These are phyloP conservation scores for Rhodocollybia butyracea DNA, from an alignment of 768 basidiomycete genomes.

Conservation along the genomic window DNA sequence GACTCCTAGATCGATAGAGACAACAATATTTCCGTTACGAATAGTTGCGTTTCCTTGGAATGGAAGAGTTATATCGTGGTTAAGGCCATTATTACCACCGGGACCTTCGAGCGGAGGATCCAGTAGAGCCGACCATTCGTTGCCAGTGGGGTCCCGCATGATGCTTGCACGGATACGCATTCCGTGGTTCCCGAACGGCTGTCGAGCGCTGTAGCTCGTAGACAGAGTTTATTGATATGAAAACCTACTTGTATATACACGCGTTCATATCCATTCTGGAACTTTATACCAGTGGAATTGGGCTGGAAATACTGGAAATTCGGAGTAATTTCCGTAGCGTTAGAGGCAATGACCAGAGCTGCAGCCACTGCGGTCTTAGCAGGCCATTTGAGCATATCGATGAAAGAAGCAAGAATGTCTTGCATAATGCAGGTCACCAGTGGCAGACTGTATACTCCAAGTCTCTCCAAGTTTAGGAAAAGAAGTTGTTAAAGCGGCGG, in stretches of 20 bases:
- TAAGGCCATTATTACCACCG: conserved; percentile 24
- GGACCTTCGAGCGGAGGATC: conserved; percentile 35
- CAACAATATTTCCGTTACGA: conserved; percentile 30
- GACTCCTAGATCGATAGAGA: conserved; percentile 20
- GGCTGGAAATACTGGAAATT: conserved; percentile 5
- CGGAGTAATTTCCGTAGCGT: background rate
- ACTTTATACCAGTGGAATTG: conserved; percentile 28
- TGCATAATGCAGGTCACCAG: no score
- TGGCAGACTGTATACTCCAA: no score
- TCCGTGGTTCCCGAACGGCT: conserved; percentile 35
- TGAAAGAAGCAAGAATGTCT: background rate
- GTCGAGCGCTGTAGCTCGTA: background rate
- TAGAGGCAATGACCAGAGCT: background rate
- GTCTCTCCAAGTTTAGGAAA: no score
- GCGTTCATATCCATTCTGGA: conserved; percentile 30
- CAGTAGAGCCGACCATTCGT: conserved; percentile 29
- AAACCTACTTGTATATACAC: conserved; percentile 28
- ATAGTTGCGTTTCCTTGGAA: conserved; percentile 27
- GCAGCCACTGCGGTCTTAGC: background rate
- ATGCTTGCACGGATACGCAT: conserved; percentile 33
- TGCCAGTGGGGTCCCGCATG: conserved; percentile 30
- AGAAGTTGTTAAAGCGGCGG: no score
- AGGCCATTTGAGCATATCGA: conserved; percentile 6
- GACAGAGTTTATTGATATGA: background rate
- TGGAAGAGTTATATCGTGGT: conserved; percentile 25